phyloP scores from a whole-genome alignment of 2,329 filamentous ascomycete species.

The Xylariaceae sp. region DNA sequence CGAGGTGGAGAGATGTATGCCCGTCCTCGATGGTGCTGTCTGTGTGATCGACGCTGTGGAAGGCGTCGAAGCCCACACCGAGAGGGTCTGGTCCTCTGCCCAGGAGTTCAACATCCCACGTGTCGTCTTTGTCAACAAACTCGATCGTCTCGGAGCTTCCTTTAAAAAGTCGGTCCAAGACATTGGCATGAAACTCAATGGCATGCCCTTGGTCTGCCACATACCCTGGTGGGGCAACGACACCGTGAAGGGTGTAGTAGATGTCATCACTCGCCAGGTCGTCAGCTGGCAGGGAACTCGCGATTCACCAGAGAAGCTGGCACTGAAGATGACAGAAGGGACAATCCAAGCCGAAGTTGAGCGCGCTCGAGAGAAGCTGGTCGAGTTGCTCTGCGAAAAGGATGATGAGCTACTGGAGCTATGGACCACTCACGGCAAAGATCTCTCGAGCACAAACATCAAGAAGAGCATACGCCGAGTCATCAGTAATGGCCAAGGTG shows the following conservation, averaged over 20 bases:
- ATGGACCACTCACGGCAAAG: slow-evolving; percentile 70
- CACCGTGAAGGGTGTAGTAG: slow-evolving; percentile 73
- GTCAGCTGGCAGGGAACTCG: slow-evolving; percentile 59
- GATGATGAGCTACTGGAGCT: slow-evolving; percentile 81
- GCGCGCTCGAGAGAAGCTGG: slow-evolving; percentile 65
- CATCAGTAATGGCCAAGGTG: slow-evolving; percentile 59
- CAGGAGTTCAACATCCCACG: slow-evolving; percentile 78
- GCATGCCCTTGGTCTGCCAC: slow-evolving; percentile 86
- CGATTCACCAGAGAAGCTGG: slow-evolving; percentile 28
- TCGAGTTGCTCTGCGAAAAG: slow-evolving; percentile 80
- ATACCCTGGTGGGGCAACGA: slow-evolving; percentile 91
- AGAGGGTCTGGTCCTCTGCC: slow-evolving; percentile 91
- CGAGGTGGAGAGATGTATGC: slow-evolving; percentile 84
- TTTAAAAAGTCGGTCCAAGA: slow-evolving; percentile 84
- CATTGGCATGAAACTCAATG: slow-evolving; percentile 68
- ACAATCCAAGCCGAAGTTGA: slow-evolving; percentile 59
- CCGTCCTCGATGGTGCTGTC: slow-evolving; percentile 83
- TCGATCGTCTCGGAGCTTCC: slow-evolving; percentile 72
- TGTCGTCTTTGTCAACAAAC: slow-evolving; percentile 75
- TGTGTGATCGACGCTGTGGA: slow-evolving; percentile 89
- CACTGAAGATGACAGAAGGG: slow-evolving; percentile 45
- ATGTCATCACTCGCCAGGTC: slow-evolving; percentile 68
- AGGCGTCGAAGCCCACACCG: slow-evolving; percentile 92
- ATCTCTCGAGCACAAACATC: slow-evolving; percentile 62
- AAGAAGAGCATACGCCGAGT: slow-evolving; percentile 66